Evolutionary conservation across 2,329 filamentous ascomycete genomes (phyloP).

Genomic region (Calonectria hongkongensis): DNA sequence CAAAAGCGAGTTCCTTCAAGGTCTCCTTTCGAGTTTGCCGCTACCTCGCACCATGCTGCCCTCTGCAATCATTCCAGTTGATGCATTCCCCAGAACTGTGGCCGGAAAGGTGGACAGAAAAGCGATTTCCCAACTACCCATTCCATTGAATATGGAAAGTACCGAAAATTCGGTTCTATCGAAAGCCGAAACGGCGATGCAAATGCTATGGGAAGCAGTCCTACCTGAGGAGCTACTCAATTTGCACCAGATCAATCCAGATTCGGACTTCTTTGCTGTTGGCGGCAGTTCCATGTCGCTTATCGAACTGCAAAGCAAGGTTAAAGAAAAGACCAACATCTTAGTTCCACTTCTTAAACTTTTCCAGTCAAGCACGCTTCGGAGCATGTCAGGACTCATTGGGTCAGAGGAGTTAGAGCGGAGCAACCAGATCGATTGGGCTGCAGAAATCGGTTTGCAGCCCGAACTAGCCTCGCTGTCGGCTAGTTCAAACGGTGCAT

Average conservation of each 20-base stretch:
- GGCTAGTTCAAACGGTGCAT: not conserved
- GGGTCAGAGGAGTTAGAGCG: not conserved
- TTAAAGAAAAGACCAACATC: conserved; percentile 1
- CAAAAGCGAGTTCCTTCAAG: conserved; percentile 6
- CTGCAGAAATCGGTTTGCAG: not conserved
- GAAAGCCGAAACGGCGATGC: conserved; percentile 30
- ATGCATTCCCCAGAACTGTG: conserved; percentile 54
- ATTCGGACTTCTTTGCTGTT: conserved; percentile 26
- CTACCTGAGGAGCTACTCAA: conserved; percentile 43
- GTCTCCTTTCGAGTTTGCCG: conserved; percentile 38
- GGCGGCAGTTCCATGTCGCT: conserved; percentile 25
- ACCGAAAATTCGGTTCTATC: not conserved
- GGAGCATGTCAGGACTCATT: conserved; percentile 4
- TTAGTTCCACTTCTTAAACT: conserved; percentile 3
- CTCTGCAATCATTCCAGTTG: conserved; percentile 51
- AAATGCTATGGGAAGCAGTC: conserved; percentile 43
- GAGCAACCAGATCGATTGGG: conserved; percentile 17
- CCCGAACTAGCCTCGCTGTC: not conserved
- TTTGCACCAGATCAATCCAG: conserved; percentile 33
- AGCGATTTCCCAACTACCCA: conserved; percentile 46
- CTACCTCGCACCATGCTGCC: conserved; percentile 62
- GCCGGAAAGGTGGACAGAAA: conserved; percentile 58
- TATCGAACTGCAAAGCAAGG: conserved; percentile 13
- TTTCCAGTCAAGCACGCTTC: conserved; percentile 13
- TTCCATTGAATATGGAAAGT: conserved; percentile 40